Base-by-base conservation (phyloP, 208 protist species). In the Crithidia thermophila region DNA sequence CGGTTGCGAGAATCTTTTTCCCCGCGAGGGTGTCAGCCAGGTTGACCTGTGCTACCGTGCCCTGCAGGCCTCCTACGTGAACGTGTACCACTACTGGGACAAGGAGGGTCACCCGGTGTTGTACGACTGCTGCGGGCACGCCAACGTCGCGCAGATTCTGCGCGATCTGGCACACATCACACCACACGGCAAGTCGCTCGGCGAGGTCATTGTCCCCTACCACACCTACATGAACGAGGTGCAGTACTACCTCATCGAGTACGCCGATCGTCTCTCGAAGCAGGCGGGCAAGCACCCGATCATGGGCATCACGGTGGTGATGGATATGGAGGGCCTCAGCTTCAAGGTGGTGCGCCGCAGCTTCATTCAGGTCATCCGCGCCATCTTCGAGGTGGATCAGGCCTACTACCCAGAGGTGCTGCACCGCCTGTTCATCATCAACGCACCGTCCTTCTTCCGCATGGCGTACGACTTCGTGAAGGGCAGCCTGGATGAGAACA, bases 211-310 rank as follows among this genome's bases (percentile, higher is more conserved):
- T 53, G 68, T 90, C 21, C 72, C 69, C 0, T 93, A 88, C 33
- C 87, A 93, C 73, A 74, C 79, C 16, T 90, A 90, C 75, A 84
- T 87, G 79, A 93, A 93, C 67, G 78, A 87, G 60, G 79, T 93
- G 31, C 82, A 88, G 60, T 82, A 88, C 70, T 76, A 82, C 46
- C 30, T 93, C 25, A 78, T 88, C 34, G 57, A 68, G 16, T 87
- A 93, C 56, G 75, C 72, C 0, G 65, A 91, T 52, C 27, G 45
- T 1, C 34, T 75, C 25, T 76, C 59, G 14, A 56, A 58, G 59
- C 40, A 69, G 33, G 70, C 61, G 11, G 79, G 76, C 18, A 37
- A 66, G 30, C 70, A 73, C 28, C 33, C 62, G 28, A 82, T 93
- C 62, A 72, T 82, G 51, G 87, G 87, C 56, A 81, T 85, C 34